Percentiles rank a stretch among this genome's conserved stretches.
phyloP scores from a whole-genome alignment of 805 yeast genomes.

The Soucietia sequanensis region DNA sequence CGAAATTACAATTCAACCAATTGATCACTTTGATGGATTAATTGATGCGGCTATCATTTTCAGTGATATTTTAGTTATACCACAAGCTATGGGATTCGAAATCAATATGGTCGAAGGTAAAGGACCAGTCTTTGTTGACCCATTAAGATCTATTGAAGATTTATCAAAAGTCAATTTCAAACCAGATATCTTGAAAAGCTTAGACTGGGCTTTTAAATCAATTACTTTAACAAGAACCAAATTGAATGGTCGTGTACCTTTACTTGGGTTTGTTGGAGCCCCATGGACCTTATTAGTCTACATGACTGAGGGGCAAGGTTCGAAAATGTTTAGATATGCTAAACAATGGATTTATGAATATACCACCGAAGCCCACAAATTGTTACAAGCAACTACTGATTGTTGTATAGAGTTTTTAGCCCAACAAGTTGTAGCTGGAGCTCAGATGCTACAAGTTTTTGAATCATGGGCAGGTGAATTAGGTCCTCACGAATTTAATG shows the following conservation, averaged over 20 bases:
- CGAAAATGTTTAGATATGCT: conserved; percentile 85
- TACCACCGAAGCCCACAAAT: conserved; percentile 66
- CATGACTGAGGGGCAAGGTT: conserved; percentile 97
- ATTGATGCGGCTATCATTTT: conserved; percentile 97
- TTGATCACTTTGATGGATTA: conserved; percentile 82
- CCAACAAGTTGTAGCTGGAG: conserved; percentile 95
- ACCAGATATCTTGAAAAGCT: conserved; percentile 71
- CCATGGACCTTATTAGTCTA: conserved; percentile 97
- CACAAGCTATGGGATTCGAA: conserved; percentile 97
- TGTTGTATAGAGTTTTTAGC: conserved; percentile 91
- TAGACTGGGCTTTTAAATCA: conserved; percentile 95
- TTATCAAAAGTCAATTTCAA: conserved; percentile 55
- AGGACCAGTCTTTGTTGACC: conserved; percentile 91
- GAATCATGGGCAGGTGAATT: conserved; percentile 99
- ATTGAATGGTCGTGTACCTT: conserved; percentile 86
- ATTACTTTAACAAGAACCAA: conserved; percentile 86
- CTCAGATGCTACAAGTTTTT: conserved; percentile 95
- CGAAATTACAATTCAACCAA: conserved; percentile 92
- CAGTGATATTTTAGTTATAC: conserved; percentile 91
- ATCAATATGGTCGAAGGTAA: conserved; percentile 92
- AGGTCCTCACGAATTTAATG: conserved; percentile 84
- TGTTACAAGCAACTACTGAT: conserved; percentile 77
- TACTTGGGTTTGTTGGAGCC: conserved; percentile 94
- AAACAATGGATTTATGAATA: conserved; percentile 88
- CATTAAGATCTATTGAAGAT: conserved; percentile 74